Evolutionary conservation across 2,329 filamentous ascomycete species (phyloP).

Genomic region (Calonectria pauciramosa): DNA sequence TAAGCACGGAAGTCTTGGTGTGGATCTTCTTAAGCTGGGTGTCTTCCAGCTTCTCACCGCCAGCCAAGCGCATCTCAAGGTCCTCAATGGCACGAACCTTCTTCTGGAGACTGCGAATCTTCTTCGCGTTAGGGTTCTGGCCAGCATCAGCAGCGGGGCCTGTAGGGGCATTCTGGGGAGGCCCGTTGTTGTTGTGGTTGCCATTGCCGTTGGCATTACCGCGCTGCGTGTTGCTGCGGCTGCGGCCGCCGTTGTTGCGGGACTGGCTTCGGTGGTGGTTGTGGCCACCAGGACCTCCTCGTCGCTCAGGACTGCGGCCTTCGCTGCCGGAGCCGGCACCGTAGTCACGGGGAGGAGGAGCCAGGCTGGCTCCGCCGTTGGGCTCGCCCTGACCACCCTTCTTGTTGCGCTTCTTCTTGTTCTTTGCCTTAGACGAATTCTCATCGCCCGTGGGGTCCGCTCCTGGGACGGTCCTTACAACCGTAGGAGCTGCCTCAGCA

Average conservation of each 20-base stretch:
- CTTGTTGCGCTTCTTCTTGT: constrained; percentile 98
- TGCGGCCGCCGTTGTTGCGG: constrained; percentile 63
- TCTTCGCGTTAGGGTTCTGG: constrained; percentile 88
- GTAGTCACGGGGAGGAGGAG: constrained; percentile 58
- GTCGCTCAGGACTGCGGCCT: constrained; percentile 76
- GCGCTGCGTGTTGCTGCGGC: constrained; percentile 65
- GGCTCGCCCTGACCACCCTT: constrained; percentile 67
- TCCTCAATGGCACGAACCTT: constrained; percentile 99
- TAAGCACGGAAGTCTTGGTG: constrained; percentile 86
- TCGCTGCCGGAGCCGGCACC: constrained; percentile 61
- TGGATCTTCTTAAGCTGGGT: constrained; percentile 99
- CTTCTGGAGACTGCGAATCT: constrained; percentile 92
- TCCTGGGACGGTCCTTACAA: constrained; percentile 75
- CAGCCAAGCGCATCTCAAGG: constrained; percentile 94
- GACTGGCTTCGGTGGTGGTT: constrained; percentile 65
- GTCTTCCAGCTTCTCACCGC: constrained; percentile 96
- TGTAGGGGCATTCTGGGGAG: constrained; percentile 47
- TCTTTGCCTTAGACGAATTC: constrained; percentile 89
- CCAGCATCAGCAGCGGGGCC: constrained; percentile 62
- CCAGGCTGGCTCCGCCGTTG: constrained; percentile 62
- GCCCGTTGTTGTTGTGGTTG: constrained; percentile 35
- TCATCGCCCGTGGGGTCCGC: constrained; percentile 76
- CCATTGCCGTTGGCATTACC: constrained; percentile 43
- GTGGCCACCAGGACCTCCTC: constrained; percentile 56
- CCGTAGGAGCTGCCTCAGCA: constrained; percentile 75